Evolutionary conservation across 495 filamentous ascomycete species (phyloP), one percentile per base, ranked within the genome.

Genomic region (Tuber aestivum): DNA sequence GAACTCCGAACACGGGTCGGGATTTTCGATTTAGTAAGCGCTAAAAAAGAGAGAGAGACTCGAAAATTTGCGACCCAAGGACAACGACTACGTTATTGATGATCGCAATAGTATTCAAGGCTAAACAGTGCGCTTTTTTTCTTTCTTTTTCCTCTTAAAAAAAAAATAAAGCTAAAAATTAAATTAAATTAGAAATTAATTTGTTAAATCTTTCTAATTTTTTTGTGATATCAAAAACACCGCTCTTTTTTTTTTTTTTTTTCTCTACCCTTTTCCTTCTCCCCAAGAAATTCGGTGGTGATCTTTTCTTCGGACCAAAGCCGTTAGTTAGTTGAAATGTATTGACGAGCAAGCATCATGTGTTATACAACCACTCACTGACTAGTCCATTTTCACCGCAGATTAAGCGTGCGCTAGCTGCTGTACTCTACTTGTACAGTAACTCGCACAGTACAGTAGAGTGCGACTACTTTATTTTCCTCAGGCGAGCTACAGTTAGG

Each of bases 151-250:
- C n/a, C n/a, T n/a, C n/a, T n/a, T n/a, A n/a, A n/a, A n/a, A n/a
- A n/a, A n/a, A n/a, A n/a, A n/a, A n/a, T n/a, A n/a, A n/a, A n/a
- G n/a, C n/a, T n/a, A n/a, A n/a, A n/a, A n/a, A n/a, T n/a, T n/a
- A n/a, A n/a, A n/a, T n/a, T n/a, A n/a, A n/a, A n/a, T n/a, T n/a
- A n/a, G n/a, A n/a, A n/a, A n/a, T n/a, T n/a, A n/a, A n/a, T n/a
- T n/a, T n/a, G n/a, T n/a, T n/a, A n/a, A n/a, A n/a, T n/a, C n/a
- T n/a, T n/a, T n/a, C n/a, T n/a, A n/a, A n/a, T n/a, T n/a, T n/a
- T n/a, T 56, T 56, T 56, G 23, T 56, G 50, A 56, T 56, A 56
- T 56, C 50, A 27, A 56, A 56, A 56, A 56, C n/a, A n/a, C n/a
- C n/a, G n/a, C n/a, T n/a, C n/a, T 61, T 12, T 0, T 10, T 0